phyloP scores from a whole-genome alignment of 2,329 filamentous ascomycete genomes.

The Metarhizium humberi region DNA sequence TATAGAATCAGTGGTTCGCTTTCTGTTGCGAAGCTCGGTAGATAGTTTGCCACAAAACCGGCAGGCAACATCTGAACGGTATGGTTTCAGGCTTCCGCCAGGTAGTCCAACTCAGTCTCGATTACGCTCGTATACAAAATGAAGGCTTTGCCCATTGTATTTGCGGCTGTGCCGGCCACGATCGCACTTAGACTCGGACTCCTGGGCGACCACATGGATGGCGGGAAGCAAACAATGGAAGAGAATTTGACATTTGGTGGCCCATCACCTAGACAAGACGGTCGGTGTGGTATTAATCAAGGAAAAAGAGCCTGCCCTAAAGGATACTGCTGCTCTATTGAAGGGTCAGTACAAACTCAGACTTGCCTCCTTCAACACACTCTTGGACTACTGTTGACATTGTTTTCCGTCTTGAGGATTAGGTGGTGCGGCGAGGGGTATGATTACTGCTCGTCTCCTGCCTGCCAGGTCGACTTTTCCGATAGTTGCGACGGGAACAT shows the following conservation, averaged over 20 bases:
- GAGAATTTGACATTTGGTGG: neutral
- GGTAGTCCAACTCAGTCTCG: no score
- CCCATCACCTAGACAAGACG: neutral
- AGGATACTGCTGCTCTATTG: conserved; percentile 32
- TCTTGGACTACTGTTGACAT: neutral
- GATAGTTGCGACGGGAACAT: conserved; percentile 51
- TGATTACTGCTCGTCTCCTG: conserved; percentile 51
- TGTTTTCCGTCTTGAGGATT: neutral
- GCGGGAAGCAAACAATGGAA: neutral
- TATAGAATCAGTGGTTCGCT: no score
- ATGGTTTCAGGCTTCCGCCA: no score
- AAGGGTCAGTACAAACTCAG: conserved; percentile 22
- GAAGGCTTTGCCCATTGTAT: neutral
- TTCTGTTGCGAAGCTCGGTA: no score
- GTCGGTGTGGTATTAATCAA: neutral
- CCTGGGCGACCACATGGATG: neutral
- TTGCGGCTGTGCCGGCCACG: neutral
- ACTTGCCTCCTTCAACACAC: neutral
- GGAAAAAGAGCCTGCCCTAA: conserved; percentile 16
- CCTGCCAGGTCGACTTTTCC: conserved; percentile 53
- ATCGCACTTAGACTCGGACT: neutral
- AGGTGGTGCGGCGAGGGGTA: conserved; percentile 46
- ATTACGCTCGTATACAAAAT: neutral
- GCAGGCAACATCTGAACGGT: no score
- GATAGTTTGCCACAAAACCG: no score